phyloP scores from a whole-genome alignment of 2,329 filamentous ascomycete genomes.

The Arthrocladium fulminans region DNA sequence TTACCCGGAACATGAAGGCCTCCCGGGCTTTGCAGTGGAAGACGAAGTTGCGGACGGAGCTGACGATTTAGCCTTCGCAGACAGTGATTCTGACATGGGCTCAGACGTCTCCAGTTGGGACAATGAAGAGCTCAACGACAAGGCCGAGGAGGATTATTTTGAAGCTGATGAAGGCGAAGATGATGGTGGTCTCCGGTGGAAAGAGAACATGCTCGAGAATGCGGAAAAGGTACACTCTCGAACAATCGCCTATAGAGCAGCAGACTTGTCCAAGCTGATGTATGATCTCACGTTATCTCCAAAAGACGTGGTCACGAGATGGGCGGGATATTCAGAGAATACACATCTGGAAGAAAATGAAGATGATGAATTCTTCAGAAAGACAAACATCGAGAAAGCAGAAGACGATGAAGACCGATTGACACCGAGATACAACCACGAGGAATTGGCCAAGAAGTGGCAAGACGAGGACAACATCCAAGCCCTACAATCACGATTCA shows the following conservation, averaged over 20 bases:
- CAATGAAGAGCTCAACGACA: slow-evolving; percentile 44
- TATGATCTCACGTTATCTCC: slow-evolving; percentile 76
- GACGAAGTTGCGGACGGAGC: slow-evolving; percentile 49
- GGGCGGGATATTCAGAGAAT: slow-evolving; percentile 63
- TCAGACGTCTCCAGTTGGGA: slow-evolving; percentile 50
- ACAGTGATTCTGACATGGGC: slow-evolving; percentile 92
- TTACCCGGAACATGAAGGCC: slow-evolving; percentile 36
- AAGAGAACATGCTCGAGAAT: slow-evolving; percentile 70
- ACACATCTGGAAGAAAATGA: slow-evolving; percentile 52
- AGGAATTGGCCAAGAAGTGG: slow-evolving; percentile 77
- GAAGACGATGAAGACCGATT: slow-evolving; percentile 61
- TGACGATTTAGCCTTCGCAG: slow-evolving; percentile 79
- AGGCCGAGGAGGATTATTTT: slow-evolving; percentile 43
- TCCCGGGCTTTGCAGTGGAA: slow-evolving; percentile 30
- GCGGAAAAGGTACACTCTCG: slow-evolving; percentile 63
- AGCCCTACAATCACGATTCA: slow-evolving; percentile 64
- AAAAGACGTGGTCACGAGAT: slow-evolving; percentile 64
- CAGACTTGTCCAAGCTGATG: slow-evolving; percentile 76
- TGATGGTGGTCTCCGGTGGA: slow-evolving; percentile 71
- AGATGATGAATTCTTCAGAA: slow-evolving; percentile 57
- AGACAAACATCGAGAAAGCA: slow-evolving; percentile 42
- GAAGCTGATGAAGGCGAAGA: slow-evolving; percentile 56
- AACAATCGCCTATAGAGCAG: slow-evolving; percentile 64
- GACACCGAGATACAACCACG: slow-evolving; percentile 71
- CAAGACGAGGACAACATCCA: slow-evolving; percentile 69